Evolutionary conservation across 345 rosid species (phyloP), one percentile per base, ranked within the genome.

Genomic region (Citrus australasica): DNA sequence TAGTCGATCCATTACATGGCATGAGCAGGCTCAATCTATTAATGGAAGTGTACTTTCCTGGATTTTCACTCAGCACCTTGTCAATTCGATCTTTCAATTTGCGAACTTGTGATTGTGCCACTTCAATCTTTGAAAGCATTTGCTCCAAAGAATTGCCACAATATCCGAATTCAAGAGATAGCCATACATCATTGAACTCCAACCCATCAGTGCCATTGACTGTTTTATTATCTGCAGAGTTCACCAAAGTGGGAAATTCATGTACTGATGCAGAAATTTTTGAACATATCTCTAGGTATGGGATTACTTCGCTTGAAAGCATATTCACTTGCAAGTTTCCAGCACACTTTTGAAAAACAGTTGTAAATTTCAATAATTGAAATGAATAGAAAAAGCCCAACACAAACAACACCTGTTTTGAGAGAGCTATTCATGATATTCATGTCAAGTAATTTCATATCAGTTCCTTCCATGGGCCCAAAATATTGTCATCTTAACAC

Each of bases 81-180:
- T 94, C 97, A 17, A 91, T 79, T 25, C 94, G 88, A 53, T 78
- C 77, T 87, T 86, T 92, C 86, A 90, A 77, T 76, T 78, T 87
- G 60, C 70, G 82, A 28, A 85, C 84, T 80, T 84, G 87, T 3
- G 85, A 86, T 68, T 84, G 87, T 9, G 85, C 81, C 58, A 76
- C 72, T 80, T 91, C 97, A 75, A 92, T 87, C 88, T 90, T 90
- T 61, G 75, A 56, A 76, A 96, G 91, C 60, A 88, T 84, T 71
- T 88, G 87, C 78, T 89, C 97, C 80, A 81, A 73, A 75, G 76
- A 81, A 17, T 72, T 90, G 83, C 84, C 89, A 14, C 83, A 85
- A 73, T 76, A 86, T 79, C 79, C 81, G 56, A 90, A 86, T 70
- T 89, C 90, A 59, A 88, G 84, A 61, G 80, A 74, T 7, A 82